Evolutionary conservation across 129 eudicot species (phyloP), one percentile per base, ranked within the genome.

Genomic region (Glebionis coronaria): DNA sequence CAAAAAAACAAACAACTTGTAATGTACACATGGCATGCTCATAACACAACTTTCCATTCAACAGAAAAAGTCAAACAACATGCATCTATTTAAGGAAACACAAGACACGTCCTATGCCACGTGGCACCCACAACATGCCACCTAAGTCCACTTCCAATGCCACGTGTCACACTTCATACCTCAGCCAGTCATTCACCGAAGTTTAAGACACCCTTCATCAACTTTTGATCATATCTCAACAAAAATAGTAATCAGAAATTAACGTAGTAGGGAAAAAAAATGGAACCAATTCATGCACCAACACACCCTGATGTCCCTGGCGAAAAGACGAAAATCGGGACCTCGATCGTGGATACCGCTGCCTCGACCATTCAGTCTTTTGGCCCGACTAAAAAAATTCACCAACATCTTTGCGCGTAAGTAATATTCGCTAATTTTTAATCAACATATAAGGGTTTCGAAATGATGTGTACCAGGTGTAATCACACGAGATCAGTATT

Each of bases 361-460:
- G 82, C 95, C 11, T 82, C 98, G 58, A 63, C 98, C 62, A 77
- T 93, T 70, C 98, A 93, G 68, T 75, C 85, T 15, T 93, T 93
- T 31, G 95, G 78, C 40, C 98, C 98, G 0, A 56, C 88, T 21
- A 89, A 86, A 80, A 73, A 82, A 12, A 93, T 93, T 82, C 98
- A 93, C 61, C 97, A 93, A 65, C 98, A 93, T 72, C 95, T 93
- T 68, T 93, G 98, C 97, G 98, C 98, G 97, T 92, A 83, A 25
- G 73, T 61, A 3, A 14, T 18, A 4, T 47, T n/a, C n/a, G n/a
- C n/a, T n/a, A n/a, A n/a, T n/a, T n/a, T n/a, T n/a, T n/a, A n/a
- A n/a, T n/a, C n/a, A n/a, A n/a, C n/a, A n/a, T n/a, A n/a, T n/a
- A n/a, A n/a, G n/a, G n/a, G n/a, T n/a, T n/a, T n/a, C n/a, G n/a